Base-by-base conservation (phyloP, 2,329 filamentous ascomycete species). In the Microascus cirrosus region DNA sequence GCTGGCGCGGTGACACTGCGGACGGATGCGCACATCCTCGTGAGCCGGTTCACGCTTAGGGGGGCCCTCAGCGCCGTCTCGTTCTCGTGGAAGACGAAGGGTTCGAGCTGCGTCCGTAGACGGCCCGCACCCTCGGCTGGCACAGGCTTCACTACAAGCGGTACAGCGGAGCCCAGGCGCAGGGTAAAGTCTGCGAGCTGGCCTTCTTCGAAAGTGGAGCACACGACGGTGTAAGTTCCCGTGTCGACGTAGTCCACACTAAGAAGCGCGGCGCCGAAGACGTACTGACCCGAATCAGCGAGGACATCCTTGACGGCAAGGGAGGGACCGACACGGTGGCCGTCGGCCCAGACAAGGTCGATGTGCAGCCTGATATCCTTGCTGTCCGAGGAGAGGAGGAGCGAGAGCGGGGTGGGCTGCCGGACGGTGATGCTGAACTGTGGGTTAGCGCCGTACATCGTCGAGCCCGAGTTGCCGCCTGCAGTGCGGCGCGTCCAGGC, bases 201-300 rank as follows among this genome's bases (percentile, higher is more conserved):
- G 10, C 86, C 87, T 0, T 86, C 80, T 61, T 95, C 90, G 68
- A 95, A 97, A 0, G 93, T 95, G 2, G 90, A 96, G 68, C 88
- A 93, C 7, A 96, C 87, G 58, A 96, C 79, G 0, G 90, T 96
- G 70, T 97, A 99, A 0, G 78, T 78, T 0, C 93, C 93, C 1
- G 82, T 74, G 45, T 85, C 83, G 20, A 96, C 73, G 22, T 74
- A 62, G 66, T 65, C 69, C 63, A 81, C 73, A 61, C 89, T 82
- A 2, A 87, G 85, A 35, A 91, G 76, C 3, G 89, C 88, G 67
- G 87, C 89, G 32, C 88, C 87, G 32, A 86, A 84, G 54, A 89
- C 85, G 71, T 99, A 96, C 63, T 96, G 90, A n/a, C 89, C 89
- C 36, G 90, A 95, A 58, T 90, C 86, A 24, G 82, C 82, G 25